A percentile compares a stretch with the other conserved stretches of the same genome.
Conservation (phyloP, 2,329 filamentous ascomycete species). For the Sclerotinia borealis region DNA sequence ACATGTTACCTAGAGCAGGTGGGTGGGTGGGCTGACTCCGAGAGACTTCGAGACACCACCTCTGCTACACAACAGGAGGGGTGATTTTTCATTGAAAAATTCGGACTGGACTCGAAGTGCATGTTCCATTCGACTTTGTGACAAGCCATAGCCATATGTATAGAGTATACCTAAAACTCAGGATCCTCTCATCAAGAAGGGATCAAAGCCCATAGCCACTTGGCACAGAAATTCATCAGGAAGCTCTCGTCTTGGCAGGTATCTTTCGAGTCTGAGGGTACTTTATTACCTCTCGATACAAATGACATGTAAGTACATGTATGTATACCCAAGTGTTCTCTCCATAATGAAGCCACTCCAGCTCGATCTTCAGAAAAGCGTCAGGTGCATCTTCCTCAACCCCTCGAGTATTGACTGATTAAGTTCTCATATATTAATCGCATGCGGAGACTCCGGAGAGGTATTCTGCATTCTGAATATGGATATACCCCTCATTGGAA, state of each 20-base stretch:
- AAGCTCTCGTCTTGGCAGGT: not conserved
- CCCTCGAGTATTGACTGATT: not conserved
- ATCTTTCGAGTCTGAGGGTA: not conserved
- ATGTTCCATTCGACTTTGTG: not conserved
- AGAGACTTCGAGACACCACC: slow-evolving; percentile 6
- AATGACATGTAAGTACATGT: slow-evolving; percentile 2
- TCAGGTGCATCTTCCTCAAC: slow-evolving; percentile 2
- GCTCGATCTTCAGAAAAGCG: not conserved
- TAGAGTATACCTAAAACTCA: not conserved
- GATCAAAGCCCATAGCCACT: not conserved
- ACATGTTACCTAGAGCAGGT: slow-evolving; percentile 2
- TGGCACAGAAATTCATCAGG: slow-evolving; percentile 3
- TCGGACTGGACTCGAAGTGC: not conserved
- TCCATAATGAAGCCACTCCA: not conserved
- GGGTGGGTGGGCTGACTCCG: slow-evolving; percentile 3
- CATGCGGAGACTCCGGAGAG: not conserved
- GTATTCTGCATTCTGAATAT: not conserved
- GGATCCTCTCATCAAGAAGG: not conserved
- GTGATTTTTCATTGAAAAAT: slow-evolving; percentile 4
- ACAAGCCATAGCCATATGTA: no score
- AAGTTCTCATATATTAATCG: not conserved
- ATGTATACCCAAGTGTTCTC: slow-evolving; percentile 12
- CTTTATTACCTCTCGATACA: not conserved
- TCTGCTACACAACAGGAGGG: slow-evolving; percentile 9
- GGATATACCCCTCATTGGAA: not conserved